Base-by-base conservation (phyloP, 371 early-diverging fungal species). In the Actinomortierella wolfii region DNA sequence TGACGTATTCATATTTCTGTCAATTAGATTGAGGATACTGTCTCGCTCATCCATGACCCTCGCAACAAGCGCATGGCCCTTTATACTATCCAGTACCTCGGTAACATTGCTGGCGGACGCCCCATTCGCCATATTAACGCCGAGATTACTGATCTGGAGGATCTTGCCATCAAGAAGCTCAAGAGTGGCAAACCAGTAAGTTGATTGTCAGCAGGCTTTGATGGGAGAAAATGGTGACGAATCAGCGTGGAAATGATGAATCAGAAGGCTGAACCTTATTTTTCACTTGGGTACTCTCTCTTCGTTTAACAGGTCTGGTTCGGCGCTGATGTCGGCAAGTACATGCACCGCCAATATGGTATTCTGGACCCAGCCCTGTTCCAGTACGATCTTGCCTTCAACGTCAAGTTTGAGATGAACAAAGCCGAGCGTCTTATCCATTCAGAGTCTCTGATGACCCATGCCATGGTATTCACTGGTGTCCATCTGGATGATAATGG, bases 381-480 rank as follows among this genome's bases (percentile, higher is more conserved):
- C 62, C 88, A 91, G 58, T 93, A 90, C 58, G 81, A 83, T 42
- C 57, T 87, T 2, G 90, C 86, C 9, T 92, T 93, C 68, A 83
- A 85, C 56, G 64, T 90, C 39, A 77, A 69, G 2, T 84, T 90
- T 54, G 80, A 79, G 2, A 49, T 89, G 79, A 83, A 78, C 61
- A 93, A 93, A 68, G 89, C 84, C 23, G 80, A 93, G 62, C 83
- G 93, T 11, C 66, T 93, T 60, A 65, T 87, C 48, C 92, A 89
- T 64, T 86, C 85, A 29, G 93, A 93, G 54, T 86, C 87, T 52
- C 43, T 81, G 51, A 92, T 93, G 91, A 92, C 93, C 7, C 92
- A 93, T 58, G 92, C 92, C 18, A 93, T 92, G 93, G 85, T 91
- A 20, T 86, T 92, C 59, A 91, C 92, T 0, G 93, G 92, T 44